These are phyloP conservation scores for Carex myosuroides DNA, from an alignment of 176 grass and related monocot species.

Conservation along the genomic window DNA sequence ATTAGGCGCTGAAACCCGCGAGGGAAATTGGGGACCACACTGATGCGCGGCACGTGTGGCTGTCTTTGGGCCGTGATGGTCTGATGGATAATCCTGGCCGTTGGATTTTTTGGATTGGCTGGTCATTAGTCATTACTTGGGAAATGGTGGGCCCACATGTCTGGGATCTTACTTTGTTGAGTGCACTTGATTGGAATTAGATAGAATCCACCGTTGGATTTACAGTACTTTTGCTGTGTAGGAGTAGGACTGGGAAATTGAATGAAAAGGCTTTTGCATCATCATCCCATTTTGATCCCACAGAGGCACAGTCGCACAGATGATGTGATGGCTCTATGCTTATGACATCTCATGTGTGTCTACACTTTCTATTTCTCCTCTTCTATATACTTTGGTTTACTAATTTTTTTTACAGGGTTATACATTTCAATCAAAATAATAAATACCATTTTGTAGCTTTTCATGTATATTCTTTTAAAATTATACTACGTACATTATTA, in stretches of 20 bases:
- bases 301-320: not conserved
- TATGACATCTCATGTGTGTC: not conserved
- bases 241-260: not conserved
- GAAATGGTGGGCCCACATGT: not conserved
- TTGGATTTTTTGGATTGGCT: conserved; percentile 7
- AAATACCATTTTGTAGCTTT: not conserved
- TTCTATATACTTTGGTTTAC: not conserved
- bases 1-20: conserved; percentile 5
- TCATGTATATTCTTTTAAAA: not conserved
- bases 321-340: not conserved
- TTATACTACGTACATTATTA: not conserved
- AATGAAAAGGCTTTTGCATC: not conserved
- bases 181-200: conserved; percentile 10
- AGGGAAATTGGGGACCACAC: not conserved
- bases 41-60: conserved; percentile 38
- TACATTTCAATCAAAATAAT: not conserved
- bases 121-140: not conserved
- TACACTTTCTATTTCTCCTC: not conserved
- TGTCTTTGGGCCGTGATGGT: conserved; percentile 24
- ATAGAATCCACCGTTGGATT: conserved; percentile 39
- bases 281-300: not conserved
- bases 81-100: not conserved
- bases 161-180: conserved; percentile 1
- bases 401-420: not conserved
- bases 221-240: not conserved